A percentile compares a stretch with the other conserved stretches of the same genome.
Evolutionary conservation across 306 rosid genomes (phyloP).

Genomic region (Ormosia emarginata): DNA sequence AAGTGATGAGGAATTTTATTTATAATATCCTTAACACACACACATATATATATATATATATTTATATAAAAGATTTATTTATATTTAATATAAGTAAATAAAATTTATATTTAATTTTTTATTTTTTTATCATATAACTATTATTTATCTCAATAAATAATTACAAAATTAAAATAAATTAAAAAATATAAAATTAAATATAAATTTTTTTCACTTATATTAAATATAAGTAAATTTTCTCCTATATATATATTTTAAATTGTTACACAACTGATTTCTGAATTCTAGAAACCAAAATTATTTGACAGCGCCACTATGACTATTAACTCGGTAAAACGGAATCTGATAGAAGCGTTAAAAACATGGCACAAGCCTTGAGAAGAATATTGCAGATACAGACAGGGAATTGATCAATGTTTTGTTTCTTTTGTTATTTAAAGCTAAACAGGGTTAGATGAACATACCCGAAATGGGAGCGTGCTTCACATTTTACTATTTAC

Average conservation of each 20-base stretch:
- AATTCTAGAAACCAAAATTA: not conserved
- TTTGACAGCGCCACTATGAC: not conserved
- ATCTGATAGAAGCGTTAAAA: constrained; percentile 1
- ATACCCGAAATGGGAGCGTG: constrained; percentile 9
- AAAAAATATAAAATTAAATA: too few relatives aligned
- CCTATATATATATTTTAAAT: too few relatives aligned
- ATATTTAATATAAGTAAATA: too few relatives aligned
- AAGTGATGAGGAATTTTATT: not conserved
- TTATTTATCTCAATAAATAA: too few relatives aligned
- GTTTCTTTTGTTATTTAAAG: constrained; percentile 29
- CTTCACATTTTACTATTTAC: constrained; percentile 20
- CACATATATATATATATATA: too few relatives aligned
- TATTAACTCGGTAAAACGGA: not conserved
- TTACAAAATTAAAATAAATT: too few relatives aligned
- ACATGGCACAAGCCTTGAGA: constrained; percentile 12
- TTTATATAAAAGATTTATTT: too few relatives aligned
- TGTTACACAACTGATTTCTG: not conserved
- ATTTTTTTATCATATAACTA: too few relatives aligned
- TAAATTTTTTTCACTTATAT: too few relatives aligned
- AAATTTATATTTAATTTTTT: too few relatives aligned
- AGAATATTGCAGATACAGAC: not conserved
- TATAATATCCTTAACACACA: too few relatives aligned
- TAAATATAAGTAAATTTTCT: too few relatives aligned
- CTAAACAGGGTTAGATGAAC: constrained; percentile 22
- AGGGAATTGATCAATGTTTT: constrained; percentile 16